Evolutionary conservation across 805 yeast species (phyloP), one percentile per base, ranked within the genome.

Genomic region (Saturnispora bothae): DNA sequence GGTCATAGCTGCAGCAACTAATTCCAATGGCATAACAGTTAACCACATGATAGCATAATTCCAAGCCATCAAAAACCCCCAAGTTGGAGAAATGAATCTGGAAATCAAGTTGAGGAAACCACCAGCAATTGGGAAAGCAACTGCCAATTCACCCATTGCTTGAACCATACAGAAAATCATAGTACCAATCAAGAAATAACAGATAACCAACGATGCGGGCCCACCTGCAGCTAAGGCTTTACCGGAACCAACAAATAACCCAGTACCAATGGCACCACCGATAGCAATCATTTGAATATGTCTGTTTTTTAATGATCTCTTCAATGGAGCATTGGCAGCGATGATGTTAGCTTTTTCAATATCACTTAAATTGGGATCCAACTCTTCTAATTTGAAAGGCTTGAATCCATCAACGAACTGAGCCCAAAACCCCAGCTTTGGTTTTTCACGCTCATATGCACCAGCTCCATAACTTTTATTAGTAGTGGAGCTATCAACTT

Each of bases 241-340:
- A 46, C 82, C 81, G 3, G 83, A 71, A 50, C 83, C 83, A 26
- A 83, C 78, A 41, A 83, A 73, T 36, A 83, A 64, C 48, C 88
- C 92, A 10, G 86, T 78, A 48, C 92, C 94, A 49, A 82, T 79
- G 43, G 79, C 70, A 30, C 88, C 85, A 47, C 88, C 88, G 44
- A 81, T 66, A 33, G 89, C 84, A 59, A 81, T 81, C 83, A 80
- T 76, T 41, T 78, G 76, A 50, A 81, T 56, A 53, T 81, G 86
- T 49, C 85, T 66, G 32, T 72, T 68, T 49, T 71, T 72, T 32
- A 77, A 62, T 5, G 63, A 52, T 40, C 78, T 59, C 21, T 66
- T 52, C 44, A 68, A 61, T 15, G 73, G 73, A 33, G 73, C 60
- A 42, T 58, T 61, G 19, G 71, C 65, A 16, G 73, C 65, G 34